A percentile compares a stretch with the other conserved stretches of the same genome.
These are phyloP conservation scores for Pythium utonaiense DNA, from an alignment of 352 stramenopile genomes.

Conservation along the genomic window DNA sequence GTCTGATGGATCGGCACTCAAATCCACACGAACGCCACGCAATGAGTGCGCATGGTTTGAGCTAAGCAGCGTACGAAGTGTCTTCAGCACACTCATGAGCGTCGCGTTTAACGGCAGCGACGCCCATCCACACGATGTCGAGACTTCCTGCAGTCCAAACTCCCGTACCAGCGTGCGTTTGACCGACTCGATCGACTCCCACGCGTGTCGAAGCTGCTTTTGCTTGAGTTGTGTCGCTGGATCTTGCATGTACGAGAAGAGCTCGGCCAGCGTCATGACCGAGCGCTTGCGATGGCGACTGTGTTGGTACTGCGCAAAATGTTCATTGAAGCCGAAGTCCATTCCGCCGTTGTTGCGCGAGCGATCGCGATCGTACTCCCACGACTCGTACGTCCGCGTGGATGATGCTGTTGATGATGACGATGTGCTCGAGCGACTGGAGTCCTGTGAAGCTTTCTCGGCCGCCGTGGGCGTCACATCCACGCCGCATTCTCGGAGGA, in stretches of 20 bases:
- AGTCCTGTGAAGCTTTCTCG: neutral
- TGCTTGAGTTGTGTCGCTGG: conserved; percentile 33
- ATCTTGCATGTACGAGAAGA: conserved; percentile 40
- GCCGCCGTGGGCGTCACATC: conserved; percentile 9
- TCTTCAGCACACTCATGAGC: conserved; percentile 55
- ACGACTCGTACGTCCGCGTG: neutral
- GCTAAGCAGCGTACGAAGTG: conserved; percentile 34
- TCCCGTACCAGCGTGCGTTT: conserved; percentile 46
- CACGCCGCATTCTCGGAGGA: conserved; percentile 52
- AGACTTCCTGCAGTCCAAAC: conserved; percentile 42
- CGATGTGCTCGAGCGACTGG: too few species aligned
- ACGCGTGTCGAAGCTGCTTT: conserved; percentile 38
- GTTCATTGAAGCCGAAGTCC: conserved; percentile 41
- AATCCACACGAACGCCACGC: conserved; percentile 23
- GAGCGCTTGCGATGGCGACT: conserved; percentile 15
- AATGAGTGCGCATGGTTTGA: conserved; percentile 13
- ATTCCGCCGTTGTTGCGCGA: conserved; percentile 19
- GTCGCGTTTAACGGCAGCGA: conserved; percentile 59
- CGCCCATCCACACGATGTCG: conserved; percentile 54
- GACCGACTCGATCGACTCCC: conserved; percentile 54
- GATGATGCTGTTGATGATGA: neutral
- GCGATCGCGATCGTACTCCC: conserved; percentile 10
- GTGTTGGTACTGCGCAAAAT: conserved; percentile 34
- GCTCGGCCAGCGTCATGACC: conserved; percentile 35
- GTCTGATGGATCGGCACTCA: conserved; percentile 40